Conservation (phyloP, 1,139 yeast species). For the Scheffersomyces illinoinensis region DNA sequence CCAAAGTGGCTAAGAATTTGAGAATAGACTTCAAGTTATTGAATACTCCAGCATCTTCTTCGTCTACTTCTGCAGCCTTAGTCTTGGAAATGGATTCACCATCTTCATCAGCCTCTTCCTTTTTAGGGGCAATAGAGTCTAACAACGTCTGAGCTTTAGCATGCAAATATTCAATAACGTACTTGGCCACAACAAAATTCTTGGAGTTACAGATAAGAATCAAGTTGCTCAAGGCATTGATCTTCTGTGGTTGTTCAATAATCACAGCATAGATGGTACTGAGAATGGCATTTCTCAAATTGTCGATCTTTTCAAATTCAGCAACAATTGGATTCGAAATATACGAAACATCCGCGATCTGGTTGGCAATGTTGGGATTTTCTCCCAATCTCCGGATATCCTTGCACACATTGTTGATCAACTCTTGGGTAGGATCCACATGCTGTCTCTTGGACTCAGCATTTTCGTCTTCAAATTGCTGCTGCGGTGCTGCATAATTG, state of each 20-base stretch:
- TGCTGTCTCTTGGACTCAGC: conserved; percentile 36
- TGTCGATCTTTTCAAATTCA: conserved; percentile 67
- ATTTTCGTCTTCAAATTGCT: conserved; percentile 4
- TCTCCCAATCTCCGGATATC: conserved; percentile 72
- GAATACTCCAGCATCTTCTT: conserved; percentile 63
- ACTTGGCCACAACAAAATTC: conserved; percentile 68
- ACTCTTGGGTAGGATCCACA: conserved; percentile 44
- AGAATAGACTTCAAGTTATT: conserved; percentile 68
- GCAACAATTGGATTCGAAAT: conserved; percentile 66
- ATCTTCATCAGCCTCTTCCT: not conserved
- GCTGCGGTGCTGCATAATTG: conserved; percentile 11
- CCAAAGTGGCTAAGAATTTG: conserved; percentile 66
- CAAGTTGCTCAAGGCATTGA: conserved; percentile 68
- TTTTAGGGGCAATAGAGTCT: conserved; percentile 18
- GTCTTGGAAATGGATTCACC: conserved; percentile 1
- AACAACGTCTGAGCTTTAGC: conserved; percentile 58
- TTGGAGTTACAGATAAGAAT: conserved; percentile 67
- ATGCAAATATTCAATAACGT: conserved; percentile 69
- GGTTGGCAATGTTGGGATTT: conserved; percentile 49
- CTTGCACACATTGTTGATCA: conserved; percentile 44
- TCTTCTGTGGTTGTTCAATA: conserved; percentile 89
- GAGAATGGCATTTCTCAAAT: conserved; percentile 59
- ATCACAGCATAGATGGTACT: conserved; percentile 69
- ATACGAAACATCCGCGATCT: conserved; percentile 67
- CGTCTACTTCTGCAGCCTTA: conserved; percentile 1